Evolutionary conservation across 164 flowering plant species (phyloP).

Genomic region (Macadamia tetraphylla): DNA sequence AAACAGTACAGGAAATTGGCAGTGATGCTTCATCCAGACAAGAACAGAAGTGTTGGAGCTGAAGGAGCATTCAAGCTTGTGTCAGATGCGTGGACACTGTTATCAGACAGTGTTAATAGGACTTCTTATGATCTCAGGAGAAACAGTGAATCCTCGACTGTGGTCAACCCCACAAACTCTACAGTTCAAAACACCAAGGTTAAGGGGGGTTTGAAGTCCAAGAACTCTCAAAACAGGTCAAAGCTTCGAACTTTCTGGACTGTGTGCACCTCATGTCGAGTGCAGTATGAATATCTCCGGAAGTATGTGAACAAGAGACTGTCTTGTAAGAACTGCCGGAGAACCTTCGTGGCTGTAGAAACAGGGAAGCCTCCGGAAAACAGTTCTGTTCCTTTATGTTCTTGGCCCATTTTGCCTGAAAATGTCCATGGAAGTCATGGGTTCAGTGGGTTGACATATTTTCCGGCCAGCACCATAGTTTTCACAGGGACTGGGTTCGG

Average conservation of each 20-base stretch:
- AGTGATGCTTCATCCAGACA: slow-evolving; percentile 75
- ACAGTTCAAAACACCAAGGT: slow-evolving; percentile 30
- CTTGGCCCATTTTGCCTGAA: slow-evolving; percentile 39
- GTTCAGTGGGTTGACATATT: slow-evolving; percentile 35
- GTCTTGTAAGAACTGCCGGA: slow-evolving; percentile 75
- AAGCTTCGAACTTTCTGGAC: slow-evolving; percentile 71
- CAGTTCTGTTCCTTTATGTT: slow-evolving; percentile 47
- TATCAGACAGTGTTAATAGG: slow-evolving; percentile 50
- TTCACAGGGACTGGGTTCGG: slow-evolving; percentile 39
- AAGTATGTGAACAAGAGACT: slow-evolving; percentile 69
- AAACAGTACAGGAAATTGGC: slow-evolving; percentile 72
- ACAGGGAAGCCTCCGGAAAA: slow-evolving; percentile 53
- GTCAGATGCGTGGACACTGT: slow-evolving; percentile 68
- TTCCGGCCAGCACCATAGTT: slow-evolving; percentile 31
- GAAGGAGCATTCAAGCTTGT: slow-evolving; percentile 86
- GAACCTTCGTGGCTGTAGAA: slow-evolving; percentile 65
- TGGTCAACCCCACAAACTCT: slow-evolving; percentile 25
- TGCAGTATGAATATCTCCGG: slow-evolving; percentile 84
- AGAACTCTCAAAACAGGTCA: slow-evolving; percentile 35
- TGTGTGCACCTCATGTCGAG: slow-evolving; percentile 65
- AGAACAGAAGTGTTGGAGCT: slow-evolving; percentile 73
- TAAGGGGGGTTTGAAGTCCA: slow-evolving; percentile 25
- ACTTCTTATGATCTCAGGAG: slow-evolving; percentile 49
- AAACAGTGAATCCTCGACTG: slow-evolving; percentile 27
- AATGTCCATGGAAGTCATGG: slow-evolving; percentile 56